Evolutionary conservation across 2,329 filamentous ascomycete species (phyloP).

Genomic region (Daldinia sp.): DNA sequence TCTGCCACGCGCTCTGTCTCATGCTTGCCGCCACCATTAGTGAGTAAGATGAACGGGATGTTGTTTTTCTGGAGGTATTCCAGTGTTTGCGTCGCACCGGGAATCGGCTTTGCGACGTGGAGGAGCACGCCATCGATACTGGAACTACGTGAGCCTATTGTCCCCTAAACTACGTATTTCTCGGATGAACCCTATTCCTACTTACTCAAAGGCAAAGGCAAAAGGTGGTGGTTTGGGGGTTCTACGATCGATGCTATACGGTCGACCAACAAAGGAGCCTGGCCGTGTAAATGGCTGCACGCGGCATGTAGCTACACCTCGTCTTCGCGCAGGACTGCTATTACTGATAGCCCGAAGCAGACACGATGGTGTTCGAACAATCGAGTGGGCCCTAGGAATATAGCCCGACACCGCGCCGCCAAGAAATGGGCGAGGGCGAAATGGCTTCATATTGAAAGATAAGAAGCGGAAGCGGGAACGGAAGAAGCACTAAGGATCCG

Average conservation of each 20-base stretch:
- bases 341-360: slow-evolving; percentile 7
- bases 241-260: slow-evolving; percentile 10
- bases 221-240: slow-evolving; percentile 37
- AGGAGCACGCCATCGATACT: slow-evolving; percentile 95
- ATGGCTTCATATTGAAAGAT: slow-evolving; percentile 28
- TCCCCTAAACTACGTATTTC: background rate
- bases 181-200: slow-evolving; percentile 7
- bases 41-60: slow-evolving; percentile 93
- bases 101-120: slow-evolving; percentile 79
- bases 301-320: background rate
- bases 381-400: slow-evolving; percentile 17
- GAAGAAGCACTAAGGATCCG: background rate
- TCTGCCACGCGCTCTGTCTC: slow-evolving; percentile 78
- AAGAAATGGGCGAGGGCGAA: slow-evolving; percentile 14
- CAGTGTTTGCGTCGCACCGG: slow-evolving; percentile 78
- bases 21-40: slow-evolving; percentile 90
- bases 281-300: background rate
- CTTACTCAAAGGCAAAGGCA: slow-evolving; percentile 51
- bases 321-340: background rate
- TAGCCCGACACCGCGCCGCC: slow-evolving; percentile 13
- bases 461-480: background rate
- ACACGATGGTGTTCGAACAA: slow-evolving; percentile 2
- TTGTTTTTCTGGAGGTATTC: slow-evolving; percentile 74
- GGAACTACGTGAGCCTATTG: slow-evolving; percentile 17
- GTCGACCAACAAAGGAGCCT: background rate